A percentile compares a stretch with the other conserved stretches of the same genome.
phyloP scores from a whole-genome alignment of 1,139 yeast genomes.

The Geotrichum candidum region DNA sequence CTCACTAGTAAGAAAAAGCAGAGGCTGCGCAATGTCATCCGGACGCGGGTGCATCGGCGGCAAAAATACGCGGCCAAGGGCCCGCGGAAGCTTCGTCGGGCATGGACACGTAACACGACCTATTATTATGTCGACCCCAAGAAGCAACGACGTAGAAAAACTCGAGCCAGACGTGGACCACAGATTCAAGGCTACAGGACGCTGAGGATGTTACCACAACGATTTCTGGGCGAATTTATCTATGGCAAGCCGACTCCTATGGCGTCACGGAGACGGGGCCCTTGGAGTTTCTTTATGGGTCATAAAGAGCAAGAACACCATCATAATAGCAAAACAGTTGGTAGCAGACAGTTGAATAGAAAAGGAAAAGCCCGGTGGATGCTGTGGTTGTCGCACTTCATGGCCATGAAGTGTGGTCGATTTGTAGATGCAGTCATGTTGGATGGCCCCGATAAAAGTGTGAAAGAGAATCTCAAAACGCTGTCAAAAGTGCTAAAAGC shows the following conservation, averaged over 20 bases:
- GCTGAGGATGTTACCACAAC: not conserved
- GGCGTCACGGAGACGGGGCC: constrained; percentile 5
- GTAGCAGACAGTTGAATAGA: not conserved
- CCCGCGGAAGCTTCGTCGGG: constrained; percentile 6
- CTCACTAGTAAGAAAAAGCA: constrained; percentile 6
- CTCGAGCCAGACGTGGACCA: not conserved
- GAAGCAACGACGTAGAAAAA: not conserved
- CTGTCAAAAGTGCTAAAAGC: constrained; percentile 3
- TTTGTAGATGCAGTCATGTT: constrained; percentile 1
- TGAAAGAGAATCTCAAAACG: not conserved
- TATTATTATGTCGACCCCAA: constrained; percentile 12
- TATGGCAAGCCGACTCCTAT: constrained; percentile 2
- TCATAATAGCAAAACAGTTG: not conserved
- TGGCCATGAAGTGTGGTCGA: constrained; percentile 1
- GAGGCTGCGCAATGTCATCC: not conserved
- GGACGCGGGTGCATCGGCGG: not conserved
- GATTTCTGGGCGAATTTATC: constrained; percentile 4
- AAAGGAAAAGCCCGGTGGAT: not conserved
- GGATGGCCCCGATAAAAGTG: not conserved
- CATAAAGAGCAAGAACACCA: not conserved
- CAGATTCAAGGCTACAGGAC: not conserved
- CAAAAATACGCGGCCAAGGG: constrained; percentile 2
- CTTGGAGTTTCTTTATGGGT: not conserved
- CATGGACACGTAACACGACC: constrained; percentile 10
- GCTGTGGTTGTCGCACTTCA: not conserved